phyloP scores from a whole-genome alignment of 495 filamentous ascomycete genomes.

The Xylaria venustula region DNA sequence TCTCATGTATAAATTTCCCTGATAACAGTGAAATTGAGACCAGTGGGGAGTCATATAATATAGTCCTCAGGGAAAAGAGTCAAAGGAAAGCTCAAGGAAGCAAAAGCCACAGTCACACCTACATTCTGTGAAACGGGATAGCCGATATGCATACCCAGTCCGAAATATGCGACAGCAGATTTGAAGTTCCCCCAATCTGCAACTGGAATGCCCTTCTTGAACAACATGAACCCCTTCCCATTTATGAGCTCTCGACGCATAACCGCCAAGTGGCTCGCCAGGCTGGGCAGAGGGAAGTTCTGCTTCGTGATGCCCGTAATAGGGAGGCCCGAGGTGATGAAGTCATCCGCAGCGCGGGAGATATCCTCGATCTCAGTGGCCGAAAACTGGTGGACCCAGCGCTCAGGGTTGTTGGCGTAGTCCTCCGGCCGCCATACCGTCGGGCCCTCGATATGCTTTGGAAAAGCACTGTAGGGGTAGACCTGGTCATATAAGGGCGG shows the following conservation, averaged over 20 bases:
- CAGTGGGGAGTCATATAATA: no score
- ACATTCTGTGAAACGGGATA: constrained; percentile 84
- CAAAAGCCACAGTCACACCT: background rate
- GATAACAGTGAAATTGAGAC: background rate
- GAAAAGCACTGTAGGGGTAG: constrained; percentile 68
- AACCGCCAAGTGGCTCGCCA: constrained; percentile 51
- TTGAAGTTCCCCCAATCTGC: constrained; percentile 74
- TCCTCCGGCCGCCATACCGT: constrained; percentile 79
- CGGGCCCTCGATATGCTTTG: constrained; percentile 67
- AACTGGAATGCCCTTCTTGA: constrained; percentile 82
- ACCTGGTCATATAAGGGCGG: constrained; percentile 67
- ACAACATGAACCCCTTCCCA: constrained; percentile 87
- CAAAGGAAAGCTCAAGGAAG: no score
- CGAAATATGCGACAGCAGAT: constrained; percentile 85
- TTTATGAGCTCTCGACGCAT: constrained; percentile 72
- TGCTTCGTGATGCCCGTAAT: constrained; percentile 74
- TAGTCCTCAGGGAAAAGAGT: no score
- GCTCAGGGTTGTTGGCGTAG: constrained; percentile 65
- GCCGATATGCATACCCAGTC: constrained; percentile 80
- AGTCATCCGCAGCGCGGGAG: constrained; percentile 62
- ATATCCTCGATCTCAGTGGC: constrained; percentile 68
- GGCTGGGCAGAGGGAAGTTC: constrained; percentile 64
- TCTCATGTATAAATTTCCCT: background rate
- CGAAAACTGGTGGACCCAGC: constrained; percentile 74
- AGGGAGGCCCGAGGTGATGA: constrained; percentile 58